Evolutionary conservation across 1,139 yeast species (phyloP).

Genomic region (Suhomyces chickasaworum): DNA sequence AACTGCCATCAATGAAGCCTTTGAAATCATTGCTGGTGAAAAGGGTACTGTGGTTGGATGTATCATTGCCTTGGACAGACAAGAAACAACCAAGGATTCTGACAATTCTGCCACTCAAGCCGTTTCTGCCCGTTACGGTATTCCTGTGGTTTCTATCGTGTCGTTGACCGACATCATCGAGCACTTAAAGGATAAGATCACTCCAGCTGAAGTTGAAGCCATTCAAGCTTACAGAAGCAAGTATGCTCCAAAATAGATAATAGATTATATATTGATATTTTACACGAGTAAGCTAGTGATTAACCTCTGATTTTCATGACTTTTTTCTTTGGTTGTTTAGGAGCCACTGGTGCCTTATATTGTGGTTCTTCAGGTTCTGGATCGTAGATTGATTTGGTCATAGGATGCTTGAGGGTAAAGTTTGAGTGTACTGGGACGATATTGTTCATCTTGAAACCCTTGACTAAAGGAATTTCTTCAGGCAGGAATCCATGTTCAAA

Average conservation of each 20-base stretch:
- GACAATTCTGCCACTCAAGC: conserved; percentile 78
- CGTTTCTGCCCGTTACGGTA: conserved; percentile 67
- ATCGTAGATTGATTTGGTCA: conserved; percentile 71
- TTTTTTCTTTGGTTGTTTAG: conserved; percentile 55
- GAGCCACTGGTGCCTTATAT: conserved; percentile 36
- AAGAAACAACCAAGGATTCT: conserved; percentile 76
- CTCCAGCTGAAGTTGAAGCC: conserved; percentile 53
- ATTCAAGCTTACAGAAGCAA: conserved; percentile 62
- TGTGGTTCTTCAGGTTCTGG: conserved; percentile 40
- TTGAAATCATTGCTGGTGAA: conserved; percentile 69
- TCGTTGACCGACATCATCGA: conserved; percentile 71
- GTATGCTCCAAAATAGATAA: conserved; percentile 41
- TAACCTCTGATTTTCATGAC: conserved; percentile 51
- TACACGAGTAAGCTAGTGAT: conserved; percentile 1
- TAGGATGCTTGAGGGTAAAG: conserved; percentile 80
- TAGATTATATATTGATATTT: not conserved
- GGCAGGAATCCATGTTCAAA: conserved; percentile 54
- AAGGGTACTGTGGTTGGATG: conserved; percentile 80
- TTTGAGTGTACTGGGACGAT: conserved; percentile 85
- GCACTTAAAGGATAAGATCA: conserved; percentile 57
- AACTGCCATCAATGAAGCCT: conserved; percentile 95
- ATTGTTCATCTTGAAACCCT: conserved; percentile 82
- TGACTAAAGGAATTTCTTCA: conserved; percentile 70
- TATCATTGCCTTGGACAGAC: conserved; percentile 91
- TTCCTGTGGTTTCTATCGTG: conserved; percentile 85